Evolutionary conservation across 345 rosid genomes (phyloP).

Genomic region (Eucalyptus globulus): DNA sequence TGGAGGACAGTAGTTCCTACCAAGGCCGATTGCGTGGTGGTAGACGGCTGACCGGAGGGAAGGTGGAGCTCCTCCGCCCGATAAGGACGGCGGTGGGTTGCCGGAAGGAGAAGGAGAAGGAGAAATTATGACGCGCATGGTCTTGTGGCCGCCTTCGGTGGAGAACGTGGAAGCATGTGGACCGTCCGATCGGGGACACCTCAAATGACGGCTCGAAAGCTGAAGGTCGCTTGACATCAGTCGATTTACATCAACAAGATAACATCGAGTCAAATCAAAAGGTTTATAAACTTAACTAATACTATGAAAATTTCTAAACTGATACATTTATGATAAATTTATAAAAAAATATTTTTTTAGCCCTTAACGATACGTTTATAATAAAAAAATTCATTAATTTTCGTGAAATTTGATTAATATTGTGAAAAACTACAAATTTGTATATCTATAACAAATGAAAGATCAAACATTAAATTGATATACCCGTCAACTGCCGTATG

Average conservation of each 20-base stretch:
- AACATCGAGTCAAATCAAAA: not conserved
- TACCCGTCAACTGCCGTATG: accelerated
- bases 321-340: too few species aligned
- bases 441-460: too few species aligned
- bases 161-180: not conserved
- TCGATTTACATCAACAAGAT: not conserved
- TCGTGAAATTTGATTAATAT: accelerated
- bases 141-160: not conserved
- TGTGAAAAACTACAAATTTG: too few species aligned
- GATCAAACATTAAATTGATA: too few species aligned
- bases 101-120: not conserved
- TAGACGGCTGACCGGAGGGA: not conserved
- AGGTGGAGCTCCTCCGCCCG: not conserved
- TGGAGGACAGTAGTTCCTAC: not conserved
- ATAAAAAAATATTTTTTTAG: too few species aligned
- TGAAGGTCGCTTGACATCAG: not conserved
- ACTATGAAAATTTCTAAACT: too few species aligned
- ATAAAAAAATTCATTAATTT: too few species aligned
- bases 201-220: not conserved
- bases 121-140: not conserved
- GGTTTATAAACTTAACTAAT: too few species aligned
- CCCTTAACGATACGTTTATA: too few species aligned
- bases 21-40: not conserved
- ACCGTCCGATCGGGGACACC: not conserved
- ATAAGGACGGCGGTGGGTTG: too few species aligned